Conservation (phyloP, 139 green algal genomes). For the Asterochloris erici region DNA sequence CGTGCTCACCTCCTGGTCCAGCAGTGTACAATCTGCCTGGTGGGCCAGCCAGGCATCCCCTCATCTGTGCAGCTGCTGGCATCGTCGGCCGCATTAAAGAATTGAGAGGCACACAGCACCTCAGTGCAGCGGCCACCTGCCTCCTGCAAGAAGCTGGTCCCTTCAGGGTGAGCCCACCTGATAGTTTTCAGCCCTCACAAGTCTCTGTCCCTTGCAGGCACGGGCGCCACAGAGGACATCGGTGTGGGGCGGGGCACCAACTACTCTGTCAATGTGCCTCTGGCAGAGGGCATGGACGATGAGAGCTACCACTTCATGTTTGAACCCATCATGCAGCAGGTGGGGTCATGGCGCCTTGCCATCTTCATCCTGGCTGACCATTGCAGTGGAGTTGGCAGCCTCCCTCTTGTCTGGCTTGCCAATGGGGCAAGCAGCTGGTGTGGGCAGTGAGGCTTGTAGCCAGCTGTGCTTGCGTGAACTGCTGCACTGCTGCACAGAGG, state of each 20-base stretch:
- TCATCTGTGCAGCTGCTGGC: too few species aligned
- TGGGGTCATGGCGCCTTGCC: conserved; percentile 10
- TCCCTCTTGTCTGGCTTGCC: too few species aligned
- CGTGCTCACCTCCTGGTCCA: background rate
- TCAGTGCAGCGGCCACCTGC: too few species aligned
- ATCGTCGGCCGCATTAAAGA: too few species aligned
- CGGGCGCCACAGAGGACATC: conserved; percentile 72
- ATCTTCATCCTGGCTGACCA: background rate
- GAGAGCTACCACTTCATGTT: conserved; percentile 90
- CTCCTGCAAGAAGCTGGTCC: too few species aligned
- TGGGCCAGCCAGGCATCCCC: too few species aligned
- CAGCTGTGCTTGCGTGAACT: too few species aligned
- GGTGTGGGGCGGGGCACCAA: conserved; percentile 76
- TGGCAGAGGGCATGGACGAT: conserved; percentile 97
- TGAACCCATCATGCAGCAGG: conserved; percentile 89
- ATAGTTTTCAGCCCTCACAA: background rate
- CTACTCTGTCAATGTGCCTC: conserved; percentile 94
- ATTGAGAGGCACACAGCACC: too few species aligned
- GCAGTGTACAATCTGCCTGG: too few species aligned
- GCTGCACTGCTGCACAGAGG: too few species aligned
- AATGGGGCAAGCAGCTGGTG: too few species aligned
- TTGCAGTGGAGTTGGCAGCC: background rate
- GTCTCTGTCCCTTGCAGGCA: conserved; percentile 40
- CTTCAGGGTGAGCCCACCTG: background rate
- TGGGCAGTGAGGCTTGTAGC: too few species aligned